These are phyloP conservation scores for Beauveria varroae DNA, from an alignment of 2,329 filamentous ascomycete species.

Conservation along the genomic window DNA sequence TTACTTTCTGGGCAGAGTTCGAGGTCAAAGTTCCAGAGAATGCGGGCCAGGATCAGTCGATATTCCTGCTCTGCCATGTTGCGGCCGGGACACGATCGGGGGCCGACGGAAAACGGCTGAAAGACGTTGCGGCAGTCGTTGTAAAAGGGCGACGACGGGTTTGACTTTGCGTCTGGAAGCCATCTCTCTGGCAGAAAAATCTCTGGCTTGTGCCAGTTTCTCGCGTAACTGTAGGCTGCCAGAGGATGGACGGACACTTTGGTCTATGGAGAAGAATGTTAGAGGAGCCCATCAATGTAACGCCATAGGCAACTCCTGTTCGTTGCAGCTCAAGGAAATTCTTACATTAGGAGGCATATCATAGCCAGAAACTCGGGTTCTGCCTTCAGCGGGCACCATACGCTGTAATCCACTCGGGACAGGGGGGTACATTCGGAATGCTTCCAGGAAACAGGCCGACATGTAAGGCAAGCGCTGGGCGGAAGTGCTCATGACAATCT, in stretches of 20 bases:
- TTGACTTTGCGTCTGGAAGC: not conserved
- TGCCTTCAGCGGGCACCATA: not conserved
- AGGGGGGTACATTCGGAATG: not conserved
- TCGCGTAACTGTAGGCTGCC: not conserved
- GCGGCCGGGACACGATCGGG: not conserved
- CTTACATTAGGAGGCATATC: not conserved
- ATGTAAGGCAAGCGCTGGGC: not conserved
- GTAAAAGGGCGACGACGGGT: not conserved
- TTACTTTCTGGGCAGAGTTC: not conserved
- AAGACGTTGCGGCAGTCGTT: not conserved
- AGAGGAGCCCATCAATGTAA: no score
- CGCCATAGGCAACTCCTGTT: not conserved
- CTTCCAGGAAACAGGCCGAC: not conserved
- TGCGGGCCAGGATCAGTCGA: not conserved
- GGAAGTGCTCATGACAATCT: not conserved
- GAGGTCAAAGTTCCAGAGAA: not conserved
- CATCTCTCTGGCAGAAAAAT: not conserved
- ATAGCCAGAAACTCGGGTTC: not conserved
- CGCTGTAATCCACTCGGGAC: not conserved
- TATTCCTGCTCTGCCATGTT: not conserved
- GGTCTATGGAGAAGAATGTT: not conserved
- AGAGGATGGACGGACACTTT: not conserved
- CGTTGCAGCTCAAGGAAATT: not conserved
- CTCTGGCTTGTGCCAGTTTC: not conserved
- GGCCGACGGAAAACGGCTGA: not conserved